These are phyloP conservation scores for Gracilaria gracilis DNA, from an alignment of 23 red algal genomes.

Conservation along the genomic window DNA sequence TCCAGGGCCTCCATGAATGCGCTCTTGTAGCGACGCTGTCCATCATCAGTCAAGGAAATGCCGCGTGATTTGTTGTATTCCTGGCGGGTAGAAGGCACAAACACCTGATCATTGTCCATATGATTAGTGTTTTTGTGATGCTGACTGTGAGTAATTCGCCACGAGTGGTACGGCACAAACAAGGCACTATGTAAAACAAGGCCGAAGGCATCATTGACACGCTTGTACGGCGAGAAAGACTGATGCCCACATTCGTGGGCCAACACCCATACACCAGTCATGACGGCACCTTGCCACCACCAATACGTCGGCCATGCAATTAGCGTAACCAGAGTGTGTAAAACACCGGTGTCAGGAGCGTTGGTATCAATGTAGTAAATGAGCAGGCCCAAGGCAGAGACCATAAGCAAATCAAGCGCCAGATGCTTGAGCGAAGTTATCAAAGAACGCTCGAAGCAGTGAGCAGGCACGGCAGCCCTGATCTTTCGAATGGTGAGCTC, in stretches of 20 bases:
- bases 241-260: slow-evolving; percentile 97
- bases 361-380: slow-evolving; percentile 50
- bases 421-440: slow-evolving; percentile 72
- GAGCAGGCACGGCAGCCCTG: slow-evolving; percentile 73
- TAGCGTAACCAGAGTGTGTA: slow-evolving; percentile 21
- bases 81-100: slow-evolving; percentile 65
- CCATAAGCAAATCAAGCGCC: slow-evolving; percentile 59
- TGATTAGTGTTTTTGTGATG: slow-evolving; percentile 95
- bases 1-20: slow-evolving; percentile 63
- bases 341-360: slow-evolving; percentile 4
- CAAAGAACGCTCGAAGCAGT: slow-evolving; percentile 85
- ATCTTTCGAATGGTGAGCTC: slow-evolving; percentile 69
- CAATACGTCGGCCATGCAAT: slow-evolving; percentile 79
- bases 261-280: slow-evolving; percentile 94
- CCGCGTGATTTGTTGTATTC: slow-evolving; percentile 57
- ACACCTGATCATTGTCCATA: slow-evolving; percentile 76
- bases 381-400: slow-evolving; percentile 45
- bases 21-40: slow-evolving; percentile 30
- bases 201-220: slow-evolving; percentile 86
- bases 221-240: slow-evolving; percentile 78
- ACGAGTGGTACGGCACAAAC: slow-evolving; percentile 91
- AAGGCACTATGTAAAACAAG: slow-evolving; percentile 84
- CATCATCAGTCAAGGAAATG: slow-evolving; percentile 32
- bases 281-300: slow-evolving; percentile 87
- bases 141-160: slow-evolving; percentile 87